Base-by-base conservation (phyloP, 352 stramenopile species). In the Phytopythium delawarense region DNA sequence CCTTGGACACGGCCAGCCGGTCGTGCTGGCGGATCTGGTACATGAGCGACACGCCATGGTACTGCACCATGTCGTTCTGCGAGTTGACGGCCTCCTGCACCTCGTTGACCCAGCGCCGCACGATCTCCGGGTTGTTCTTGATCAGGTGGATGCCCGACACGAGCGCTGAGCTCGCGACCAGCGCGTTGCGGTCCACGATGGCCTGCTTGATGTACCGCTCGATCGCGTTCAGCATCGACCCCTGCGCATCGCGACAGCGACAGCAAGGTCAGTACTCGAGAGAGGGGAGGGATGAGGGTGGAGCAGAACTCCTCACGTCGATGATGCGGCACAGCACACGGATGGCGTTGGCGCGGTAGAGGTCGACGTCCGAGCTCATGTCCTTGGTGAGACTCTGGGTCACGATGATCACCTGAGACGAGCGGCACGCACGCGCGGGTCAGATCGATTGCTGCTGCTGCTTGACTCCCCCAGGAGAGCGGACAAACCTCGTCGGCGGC, bases 1-100 rank as follows among this genome's bases (percentile, higher is more conserved):
- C 75, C 76, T 99, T 99, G n/a, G 94, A 98, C 35, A 99, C 89
- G 7, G 96, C 97, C 13, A 99, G 89, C 51, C 93, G 89, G 84
- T 99, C 98, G 71, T 99, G 92, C 64, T 97, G 92, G 59, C 99
- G 99, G 71, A 99, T 99, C 72, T 98, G 89, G 75, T 99, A 99
- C 13, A 99, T 81, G 11, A 99, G 82, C 32, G 96, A 94, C 57
- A 99, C 92, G 11, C 96, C 98, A 65, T 99, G 97, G 81, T 98
- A 99, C 81, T 99, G 96, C 15, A 99, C 98, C 97, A 99, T 99
- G 60, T 99, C 96, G 73, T 98, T 88, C 20, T 87, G 87, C 44
- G 91, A 99, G 66, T 91, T 96, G 9, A 98, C 89, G 5, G 96
- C 96, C 67, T 99, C 97, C 69, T 98, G 93, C 23, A 98, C 96